Base-by-base conservation (phyloP, 768 basidiomycete species). In the Kwoniella dejecticola region DNA sequence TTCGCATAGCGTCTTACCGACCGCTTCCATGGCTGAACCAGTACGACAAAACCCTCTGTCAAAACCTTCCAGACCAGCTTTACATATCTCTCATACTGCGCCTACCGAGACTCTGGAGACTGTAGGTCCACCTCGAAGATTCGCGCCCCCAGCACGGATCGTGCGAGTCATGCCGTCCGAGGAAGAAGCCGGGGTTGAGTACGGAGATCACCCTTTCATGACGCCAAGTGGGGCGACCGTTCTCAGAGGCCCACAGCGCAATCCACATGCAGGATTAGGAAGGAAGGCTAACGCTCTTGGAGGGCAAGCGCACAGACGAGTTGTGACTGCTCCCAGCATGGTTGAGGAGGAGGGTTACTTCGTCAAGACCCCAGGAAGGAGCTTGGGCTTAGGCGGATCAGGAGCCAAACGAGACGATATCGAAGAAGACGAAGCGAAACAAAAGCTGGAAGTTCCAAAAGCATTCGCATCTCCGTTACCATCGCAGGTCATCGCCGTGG, bases 291-390 rank as follows among this genome's bases (percentile, higher is more conserved):
- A 60, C n/a, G 41, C 50, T 17, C 45, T 75, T 17, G 33, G 33
- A 36, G 73, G 73, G 40, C 68, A 70, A 40, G 69, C 73, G 23
- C 68, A 69, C 31, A 33, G 70, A 33, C 36, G 73, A 38, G 66
- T 70, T 8, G 66, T 69, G 27, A 70, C 67, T 40, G 70, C 68
- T 36, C 69, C 72, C 6, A 33, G n/a, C 15, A 46, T 40, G 12
- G 15, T 48, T 11, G 30, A 21, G 19, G 57, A 58, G 29, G 57
- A 59, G 15, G 36, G 31, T 13, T 40, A 26, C 10, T 29, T 45
- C 26, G 33, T n/a, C 1, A 59, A 59, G 27, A 49, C 57, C 13
- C 57, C 57, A n/a, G 57, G 23, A 45, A n/a, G 44, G 23, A 24
- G n/a, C 7, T 10, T 40, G 40, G 27, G 23, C n/a, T 8, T 21